Base-by-base conservation (phyloP, 2,329 filamentous ascomycete species). In the Tolypocladium ovalisporum region DNA sequence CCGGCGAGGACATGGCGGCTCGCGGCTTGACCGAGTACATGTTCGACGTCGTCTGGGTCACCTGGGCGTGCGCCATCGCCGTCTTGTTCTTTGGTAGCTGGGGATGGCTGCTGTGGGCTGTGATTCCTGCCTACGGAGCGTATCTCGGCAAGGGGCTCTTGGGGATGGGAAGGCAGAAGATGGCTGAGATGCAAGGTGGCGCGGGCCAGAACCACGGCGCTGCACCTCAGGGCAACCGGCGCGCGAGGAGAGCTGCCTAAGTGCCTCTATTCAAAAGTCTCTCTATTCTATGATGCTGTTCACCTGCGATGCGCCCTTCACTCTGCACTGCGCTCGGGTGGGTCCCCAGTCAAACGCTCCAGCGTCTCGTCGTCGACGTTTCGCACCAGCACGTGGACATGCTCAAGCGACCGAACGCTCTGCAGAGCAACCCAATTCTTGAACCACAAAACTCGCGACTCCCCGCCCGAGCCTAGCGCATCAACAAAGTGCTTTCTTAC, bases 31-130 rank as follows among this genome's bases (percentile, higher is more conserved):
- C 93, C 13, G 94, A 97, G 75, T 97, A 95, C 78, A 90, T 97
- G 88, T 99, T 96, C 81, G 94, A 99, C 74, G 83, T 96, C 54
- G 78, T 96, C 56, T 97, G 96, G 83, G 90, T 96, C 76, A 97
- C 91, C 0, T 97, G 92, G 86, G 85, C 83, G 13, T 88, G 86
- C 56, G 76, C 90, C 44, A 73, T 86, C 10, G 71, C 87, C n/a
- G 91, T 87, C 17, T 80, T 87, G 19, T 62, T 96, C 34, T 82
- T 93, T 53, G 94, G 94, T 4, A 91, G 97, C 70, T 87, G 87
- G 76, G 89, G 75, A 17, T 84, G 80, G 81, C 68, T 82, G 24
- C 64, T 83, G 13, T 84, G 80, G 79, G 66, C 73, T 19, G 67
- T 78, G 27, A 75, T 84, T 4, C 82, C 82, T 7, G 79, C 78